Percentiles rank a stretch among this genome's conserved stretches.
Evolutionary conservation across 148 eudicot genomes (phyloP).

Genomic region (Vaccinium myrtillus): DNA sequence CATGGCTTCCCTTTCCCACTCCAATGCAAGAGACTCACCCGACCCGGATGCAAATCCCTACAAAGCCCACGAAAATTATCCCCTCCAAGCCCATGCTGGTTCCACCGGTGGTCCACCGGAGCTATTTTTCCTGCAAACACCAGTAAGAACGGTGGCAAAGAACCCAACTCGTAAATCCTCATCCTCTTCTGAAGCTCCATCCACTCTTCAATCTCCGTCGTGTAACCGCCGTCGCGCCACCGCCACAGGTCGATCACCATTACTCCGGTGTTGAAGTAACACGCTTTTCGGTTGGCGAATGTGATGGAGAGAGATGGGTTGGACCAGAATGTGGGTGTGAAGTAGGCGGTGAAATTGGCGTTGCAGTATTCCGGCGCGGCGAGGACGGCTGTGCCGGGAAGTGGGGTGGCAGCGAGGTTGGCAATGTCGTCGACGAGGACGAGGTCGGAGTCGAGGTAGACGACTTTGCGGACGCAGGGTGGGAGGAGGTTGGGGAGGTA

Average conservation of each 20-base stretch:
- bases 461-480: constrained; percentile 43
- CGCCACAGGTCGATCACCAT: constrained; percentile 62
- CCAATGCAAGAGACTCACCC: constrained; percentile 83
- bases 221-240: constrained; percentile 69
- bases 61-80: constrained; percentile 76
- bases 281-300: constrained; percentile 43
- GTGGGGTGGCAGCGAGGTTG: constrained; percentile 31
- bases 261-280: constrained; percentile 72
- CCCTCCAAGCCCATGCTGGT: constrained; percentile 82
- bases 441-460: constrained; percentile 73
- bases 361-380: constrained; percentile 82
- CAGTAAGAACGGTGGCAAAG: constrained; percentile 66
- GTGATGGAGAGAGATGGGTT: constrained; percentile 59
- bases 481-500: constrained; percentile 65
- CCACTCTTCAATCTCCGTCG: constrained; percentile 75
- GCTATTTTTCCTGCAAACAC: constrained; percentile 75
- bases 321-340: constrained; percentile 70
- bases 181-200: constrained; percentile 80
- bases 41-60: constrained; percentile 77
- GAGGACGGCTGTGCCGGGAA: constrained; percentile 34
- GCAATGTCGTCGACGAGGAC: constrained; percentile 66
- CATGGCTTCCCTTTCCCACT: constrained; percentile 93
- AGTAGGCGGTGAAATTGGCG: constrained; percentile 71
- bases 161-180: constrained; percentile 71
- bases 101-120: constrained; percentile 76